phyloP scores from a whole-genome alignment of 768 basidiomycete genomes.

The Melanogaster broomeanus region DNA sequence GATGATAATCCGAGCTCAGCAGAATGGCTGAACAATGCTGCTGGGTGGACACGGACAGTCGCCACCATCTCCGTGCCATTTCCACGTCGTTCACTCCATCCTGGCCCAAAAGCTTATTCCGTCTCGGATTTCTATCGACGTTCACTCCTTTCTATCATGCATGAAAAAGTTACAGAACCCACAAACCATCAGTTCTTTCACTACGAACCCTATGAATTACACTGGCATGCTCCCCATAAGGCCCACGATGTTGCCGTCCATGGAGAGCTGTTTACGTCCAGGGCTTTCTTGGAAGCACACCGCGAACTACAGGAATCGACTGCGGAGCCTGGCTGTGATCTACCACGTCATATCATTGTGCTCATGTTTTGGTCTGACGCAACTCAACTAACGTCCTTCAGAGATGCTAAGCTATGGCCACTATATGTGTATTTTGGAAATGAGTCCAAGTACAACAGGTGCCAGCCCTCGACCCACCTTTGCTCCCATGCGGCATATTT shows the following conservation, averaged over 20 bases:
- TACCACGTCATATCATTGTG: constrained; percentile 10
- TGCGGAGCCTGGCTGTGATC: constrained; percentile 15
- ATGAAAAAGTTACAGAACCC: constrained; percentile 14
- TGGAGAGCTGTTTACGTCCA: constrained; percentile 25
- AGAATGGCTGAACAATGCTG: constrained; percentile 7
- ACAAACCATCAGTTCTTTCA: constrained; percentile 6
- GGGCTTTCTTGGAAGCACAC: constrained; percentile 21
- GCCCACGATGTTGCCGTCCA: constrained; percentile 10
- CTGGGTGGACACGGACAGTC: not conserved
- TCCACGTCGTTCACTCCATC: not conserved
- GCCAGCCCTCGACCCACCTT: constrained; percentile 9
- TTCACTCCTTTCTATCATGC: constrained; percentile 8
- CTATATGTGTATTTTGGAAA: constrained; percentile 23
- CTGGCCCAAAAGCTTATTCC: constrained; percentile 2
- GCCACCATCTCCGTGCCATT: constrained; percentile 8
- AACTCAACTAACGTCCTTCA: constrained; percentile 32
- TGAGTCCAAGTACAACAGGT: constrained; percentile 20
- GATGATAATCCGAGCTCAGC: not conserved
- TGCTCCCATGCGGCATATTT: constrained; percentile 16
- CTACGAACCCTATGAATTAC: constrained; percentile 11
- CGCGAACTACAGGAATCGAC: constrained; percentile 19
- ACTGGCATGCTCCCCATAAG: constrained; percentile 8
- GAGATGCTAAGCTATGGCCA: constrained; percentile 27
- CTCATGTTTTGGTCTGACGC: constrained; percentile 20
- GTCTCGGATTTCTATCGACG: not conserved